Conservation (phyloP, 768 basidiomycete genomes). For the Pleurotus cornucopiae region DNA sequence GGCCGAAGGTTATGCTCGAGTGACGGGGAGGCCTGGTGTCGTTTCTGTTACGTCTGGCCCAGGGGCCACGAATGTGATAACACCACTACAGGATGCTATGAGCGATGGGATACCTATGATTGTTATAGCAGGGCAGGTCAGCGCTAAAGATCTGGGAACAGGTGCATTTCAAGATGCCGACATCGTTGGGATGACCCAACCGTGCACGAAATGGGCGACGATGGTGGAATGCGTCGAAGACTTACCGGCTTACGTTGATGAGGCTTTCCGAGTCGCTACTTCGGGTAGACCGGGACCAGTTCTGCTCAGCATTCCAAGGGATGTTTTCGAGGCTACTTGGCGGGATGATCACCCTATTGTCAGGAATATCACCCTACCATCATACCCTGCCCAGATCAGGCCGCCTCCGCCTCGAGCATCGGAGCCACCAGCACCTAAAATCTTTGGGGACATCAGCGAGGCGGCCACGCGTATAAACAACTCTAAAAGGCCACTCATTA, state of each 20-base stretch:
- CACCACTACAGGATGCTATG: constrained; percentile 96
- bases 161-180: constrained; percentile 99
- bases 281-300: constrained; percentile 97
- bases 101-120: constrained; percentile 92
- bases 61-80: constrained; percentile 96
- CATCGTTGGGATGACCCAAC: constrained; percentile 89
- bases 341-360: constrained; percentile 79
- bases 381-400: too few species aligned
- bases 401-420: constrained; percentile 44
- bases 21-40: constrained; percentile 96
- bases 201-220: constrained; percentile 99
- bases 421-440: constrained; percentile 39
- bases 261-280: constrained; percentile 98
- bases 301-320: constrained; percentile 97
- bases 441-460: constrained; percentile 62
- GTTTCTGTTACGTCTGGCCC: constrained; percentile 98
- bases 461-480: constrained; percentile 91
- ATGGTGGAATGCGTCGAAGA: constrained; percentile 98
- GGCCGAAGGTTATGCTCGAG: constrained; percentile 97
- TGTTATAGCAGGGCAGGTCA: constrained; percentile 97
- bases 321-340: constrained; percentile 90
- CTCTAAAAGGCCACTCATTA: constrained; percentile 86
- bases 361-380: too few species aligned
- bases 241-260: constrained; percentile 91
- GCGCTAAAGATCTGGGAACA: constrained; percentile 92